A percentile compares a stretch with the other conserved stretches of the same genome.
Evolutionary conservation across 371 early-diverging fungal species (phyloP).

Genomic region (Mortierella sp.): DNA sequence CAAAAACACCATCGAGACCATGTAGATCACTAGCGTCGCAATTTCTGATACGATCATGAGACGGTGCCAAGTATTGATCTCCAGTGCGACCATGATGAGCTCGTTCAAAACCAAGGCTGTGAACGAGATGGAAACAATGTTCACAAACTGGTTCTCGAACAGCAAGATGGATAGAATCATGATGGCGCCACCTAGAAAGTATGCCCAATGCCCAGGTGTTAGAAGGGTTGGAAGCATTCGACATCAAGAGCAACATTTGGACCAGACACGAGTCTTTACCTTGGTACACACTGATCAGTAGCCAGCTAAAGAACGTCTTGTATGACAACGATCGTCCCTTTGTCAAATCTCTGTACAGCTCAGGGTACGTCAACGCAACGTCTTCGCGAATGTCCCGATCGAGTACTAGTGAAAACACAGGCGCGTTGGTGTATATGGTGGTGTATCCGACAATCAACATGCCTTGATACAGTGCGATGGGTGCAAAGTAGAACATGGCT

Average conservation of each 20-base stretch:
- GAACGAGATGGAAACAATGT: slow-evolving; percentile 97
- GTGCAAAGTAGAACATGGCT: slow-evolving; percentile 97
- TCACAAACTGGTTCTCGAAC: slow-evolving; percentile 96
- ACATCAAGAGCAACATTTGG: too few relatives aligned
- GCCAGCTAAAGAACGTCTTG: slow-evolving; percentile 96
- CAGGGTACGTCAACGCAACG: slow-evolving; percentile 94
- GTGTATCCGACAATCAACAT: slow-evolving; percentile 85
- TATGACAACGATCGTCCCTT: slow-evolving; percentile 92
- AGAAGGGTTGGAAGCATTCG: not conserved
- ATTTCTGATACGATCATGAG: slow-evolving; percentile 89
- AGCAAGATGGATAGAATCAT: slow-evolving; percentile 95
- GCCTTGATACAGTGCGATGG: slow-evolving; percentile 96
- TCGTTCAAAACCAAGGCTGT: slow-evolving; percentile 98
- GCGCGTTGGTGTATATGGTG: slow-evolving; percentile 97
- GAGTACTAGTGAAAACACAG: slow-evolving; percentile 95
- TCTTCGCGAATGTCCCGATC: slow-evolving; percentile 94
- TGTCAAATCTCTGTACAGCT: slow-evolving; percentile 96
- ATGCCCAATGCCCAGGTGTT: not conserved
- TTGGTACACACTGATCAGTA: slow-evolving; percentile 97
- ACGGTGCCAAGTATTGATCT: slow-evolving; percentile 93
- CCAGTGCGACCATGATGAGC: slow-evolving; percentile 97
- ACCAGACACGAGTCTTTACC: slow-evolving; percentile 56
- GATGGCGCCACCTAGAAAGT: slow-evolving; percentile 80
- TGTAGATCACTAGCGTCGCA: slow-evolving; percentile 82
- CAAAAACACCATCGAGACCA: slow-evolving; percentile 88